phyloP scores from a whole-genome alignment of 2,329 filamentous ascomycete genomes.

The Penicillium verrucosum region DNA sequence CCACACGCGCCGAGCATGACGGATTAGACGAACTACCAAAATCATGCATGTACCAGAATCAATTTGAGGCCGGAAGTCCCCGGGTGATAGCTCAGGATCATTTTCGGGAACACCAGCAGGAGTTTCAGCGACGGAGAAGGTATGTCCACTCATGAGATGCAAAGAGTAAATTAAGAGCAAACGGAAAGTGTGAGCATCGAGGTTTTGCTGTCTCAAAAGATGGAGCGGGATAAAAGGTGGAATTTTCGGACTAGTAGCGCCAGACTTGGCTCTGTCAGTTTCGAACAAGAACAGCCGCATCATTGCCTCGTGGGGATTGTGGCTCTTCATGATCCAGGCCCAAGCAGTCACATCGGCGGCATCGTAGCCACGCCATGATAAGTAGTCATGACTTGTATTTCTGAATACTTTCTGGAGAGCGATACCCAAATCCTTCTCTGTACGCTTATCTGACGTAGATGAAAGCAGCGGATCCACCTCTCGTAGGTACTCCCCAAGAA shows the following conservation, averaged over 20 bases:
- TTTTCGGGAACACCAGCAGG: background rate
- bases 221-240: slow-evolving; percentile 50
- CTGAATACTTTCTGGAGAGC: slow-evolving; percentile 36
- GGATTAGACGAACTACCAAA: slow-evolving; percentile 48
- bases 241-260: slow-evolving; percentile 18
- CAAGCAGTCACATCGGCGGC: slow-evolving; percentile 43
- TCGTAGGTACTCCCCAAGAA: slow-evolving; percentile 40
- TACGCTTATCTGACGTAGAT: background rate
- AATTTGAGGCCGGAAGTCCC: slow-evolving; percentile 16
- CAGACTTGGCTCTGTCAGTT: slow-evolving; percentile 14
- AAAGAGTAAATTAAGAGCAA: slow-evolving; percentile 42
- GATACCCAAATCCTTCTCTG: slow-evolving; percentile 19
- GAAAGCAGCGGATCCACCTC: slow-evolving; percentile 32
- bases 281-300: slow-evolving; percentile 36
- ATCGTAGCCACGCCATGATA: slow-evolving; percentile 35
- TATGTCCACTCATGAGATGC: slow-evolving; percentile 32
- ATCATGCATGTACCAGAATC: slow-evolving; percentile 35
- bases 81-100: background rate
- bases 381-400: slow-evolving; percentile 24
- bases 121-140: slow-evolving; percentile 13
- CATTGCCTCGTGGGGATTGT: slow-evolving; percentile 34
- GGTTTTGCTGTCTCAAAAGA: slow-evolving; percentile 44
- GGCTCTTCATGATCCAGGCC: slow-evolving; percentile 47
- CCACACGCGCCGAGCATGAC: slow-evolving; percentile 51
- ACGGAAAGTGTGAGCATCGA: slow-evolving; percentile 44